Base-by-base conservation (phyloP, 441 rosid species). In the Pelargonium fulgidum region DNA sequence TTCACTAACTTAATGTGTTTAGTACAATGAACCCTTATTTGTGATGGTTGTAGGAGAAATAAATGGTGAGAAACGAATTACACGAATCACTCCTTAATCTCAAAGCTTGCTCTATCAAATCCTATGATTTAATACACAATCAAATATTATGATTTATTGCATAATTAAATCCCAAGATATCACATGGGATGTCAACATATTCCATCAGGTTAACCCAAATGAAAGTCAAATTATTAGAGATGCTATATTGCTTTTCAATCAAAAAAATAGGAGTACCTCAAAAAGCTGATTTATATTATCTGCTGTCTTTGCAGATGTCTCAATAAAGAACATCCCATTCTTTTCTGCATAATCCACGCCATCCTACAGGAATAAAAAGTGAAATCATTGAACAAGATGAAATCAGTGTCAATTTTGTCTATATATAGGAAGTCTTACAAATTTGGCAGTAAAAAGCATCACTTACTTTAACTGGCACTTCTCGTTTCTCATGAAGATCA, bases 281-380 rank as follows among this genome's bases (percentile, higher is more conserved):
- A 93, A 93, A 66, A 93, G 86, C 81, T 93, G 86, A 69, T 88
- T 89, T 76, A 93, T 89, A 74, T 93, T 93, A 77, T 91, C 97
- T 6, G 99, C 97, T 59, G 99, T 93, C 84, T 93, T 93, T 33
- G 99, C 99, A 59, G 99, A 93, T 48, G 97, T 89, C 88, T 93
- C 99, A 8, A 93, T 91, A 68, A 88, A 93, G 88, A 93, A 93
- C 99, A 93, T 93, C 20, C 97, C 89, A 68, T 91, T 93, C 82
- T 89, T 89, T 90, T 93, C 99, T 1, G 99, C 95, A 70, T 86
- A 88, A 68, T 89, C 96, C 62, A 85, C 77, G 29, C 92, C 99
- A 79, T 88, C 96, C 97, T 93, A 84, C 70, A 71, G 69, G 19
- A 69, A 68, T 9, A 42, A 68, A 75, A 69, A 24, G 71, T n/a